Conservation (phyloP, 2,329 filamentous ascomycete species). For the Xylariaceae sp. region DNA sequence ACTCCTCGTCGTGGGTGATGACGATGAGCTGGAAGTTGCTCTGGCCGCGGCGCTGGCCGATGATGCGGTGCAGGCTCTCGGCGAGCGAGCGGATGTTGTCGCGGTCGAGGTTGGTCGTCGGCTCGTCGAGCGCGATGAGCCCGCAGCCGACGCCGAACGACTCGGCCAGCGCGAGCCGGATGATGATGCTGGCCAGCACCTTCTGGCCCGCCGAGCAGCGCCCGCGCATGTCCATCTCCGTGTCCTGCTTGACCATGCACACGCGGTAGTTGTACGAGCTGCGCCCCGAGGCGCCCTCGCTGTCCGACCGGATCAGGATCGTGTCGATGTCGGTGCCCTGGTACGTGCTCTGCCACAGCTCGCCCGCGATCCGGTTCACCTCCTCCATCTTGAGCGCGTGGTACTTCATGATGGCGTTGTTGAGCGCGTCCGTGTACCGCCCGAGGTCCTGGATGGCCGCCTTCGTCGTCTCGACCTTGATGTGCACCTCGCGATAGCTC, state of each 20-base stretch:
- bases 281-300: constrained; percentile 64
- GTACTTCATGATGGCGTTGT: constrained; percentile 96
- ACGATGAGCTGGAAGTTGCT: constrained; percentile 96
- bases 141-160: constrained; percentile 96
- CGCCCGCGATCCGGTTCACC: constrained; percentile 88
- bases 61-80: constrained; percentile 77
- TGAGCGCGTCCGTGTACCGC: constrained; percentile 74
- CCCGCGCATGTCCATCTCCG: constrained; percentile 99
- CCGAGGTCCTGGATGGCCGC: constrained; percentile 86
- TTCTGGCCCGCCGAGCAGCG: constrained; percentile 95
- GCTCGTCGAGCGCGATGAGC: constrained; percentile 92
- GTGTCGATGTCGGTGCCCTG: constrained; percentile 96
- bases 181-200: constrained; percentile 93
- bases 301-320: constrained; percentile 89
- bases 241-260: constrained; percentile 94
- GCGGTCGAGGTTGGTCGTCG: constrained; percentile 90
- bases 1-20: constrained; percentile 98
- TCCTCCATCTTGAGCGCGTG: constrained; percentile 97
- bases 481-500: constrained; percentile 80
- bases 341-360: constrained; percentile 96
- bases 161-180: constrained; percentile 89
- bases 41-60: constrained; percentile 73
- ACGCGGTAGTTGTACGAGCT: constrained; percentile 95
- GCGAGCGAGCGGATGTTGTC: constrained; percentile 93
- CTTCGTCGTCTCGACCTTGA: constrained; percentile 85